A percentile compares a stretch with the other conserved stretches of the same genome.
These are phyloP conservation scores for Lentinula novae-zelandiae DNA, from an alignment of 1,284 basidiomycete genomes.

Conservation along the genomic window DNA sequence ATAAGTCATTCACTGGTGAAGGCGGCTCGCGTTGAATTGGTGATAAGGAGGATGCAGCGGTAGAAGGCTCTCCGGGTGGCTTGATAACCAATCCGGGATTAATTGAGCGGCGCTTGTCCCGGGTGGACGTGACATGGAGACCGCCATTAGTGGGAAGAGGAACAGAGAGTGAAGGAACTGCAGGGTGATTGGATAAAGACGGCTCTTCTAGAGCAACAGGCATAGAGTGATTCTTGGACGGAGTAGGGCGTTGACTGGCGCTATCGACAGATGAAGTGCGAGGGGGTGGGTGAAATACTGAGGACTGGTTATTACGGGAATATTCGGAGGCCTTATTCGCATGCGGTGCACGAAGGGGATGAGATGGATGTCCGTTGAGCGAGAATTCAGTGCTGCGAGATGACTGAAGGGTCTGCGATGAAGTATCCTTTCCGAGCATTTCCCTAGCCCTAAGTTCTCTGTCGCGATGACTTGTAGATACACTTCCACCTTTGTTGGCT, in stretches of 20 bases:
- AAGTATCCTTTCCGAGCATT: neutral
- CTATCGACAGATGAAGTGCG: conserved; percentile 15
- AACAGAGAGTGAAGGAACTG: conserved; percentile 4
- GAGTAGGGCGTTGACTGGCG: conserved; percentile 16
- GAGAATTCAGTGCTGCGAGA: conserved; percentile 21
- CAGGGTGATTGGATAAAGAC: neutral
- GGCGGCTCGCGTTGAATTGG: conserved; percentile 23
- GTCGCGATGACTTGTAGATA: conserved; percentile 36
- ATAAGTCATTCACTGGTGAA: conserved; percentile 16
- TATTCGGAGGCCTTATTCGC: conserved; percentile 33
- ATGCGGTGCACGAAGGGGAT: conserved; percentile 26
- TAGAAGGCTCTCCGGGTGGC: conserved; percentile 26
- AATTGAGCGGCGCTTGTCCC: conserved; percentile 43
- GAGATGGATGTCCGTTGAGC: conserved; percentile 21
- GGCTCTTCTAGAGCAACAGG: conserved; percentile 1
- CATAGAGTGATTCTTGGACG: conserved; percentile 23
- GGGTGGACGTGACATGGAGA: conserved; percentile 20
- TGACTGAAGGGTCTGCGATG: conserved; percentile 1
- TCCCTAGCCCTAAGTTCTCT: conserved; percentile 35
- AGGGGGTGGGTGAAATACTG: conserved; percentile 19
- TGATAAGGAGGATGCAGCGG: conserved; percentile 26
- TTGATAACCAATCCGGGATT: conserved; percentile 37
- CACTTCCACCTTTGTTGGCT: conserved; percentile 5
- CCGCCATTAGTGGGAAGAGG: conserved; percentile 3
- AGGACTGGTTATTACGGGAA: neutral